Evolutionary conservation across 495 filamentous ascomycete species (phyloP), one percentile per base, ranked within the genome.

Genomic region (Lasiosphaeris hirsuta): DNA sequence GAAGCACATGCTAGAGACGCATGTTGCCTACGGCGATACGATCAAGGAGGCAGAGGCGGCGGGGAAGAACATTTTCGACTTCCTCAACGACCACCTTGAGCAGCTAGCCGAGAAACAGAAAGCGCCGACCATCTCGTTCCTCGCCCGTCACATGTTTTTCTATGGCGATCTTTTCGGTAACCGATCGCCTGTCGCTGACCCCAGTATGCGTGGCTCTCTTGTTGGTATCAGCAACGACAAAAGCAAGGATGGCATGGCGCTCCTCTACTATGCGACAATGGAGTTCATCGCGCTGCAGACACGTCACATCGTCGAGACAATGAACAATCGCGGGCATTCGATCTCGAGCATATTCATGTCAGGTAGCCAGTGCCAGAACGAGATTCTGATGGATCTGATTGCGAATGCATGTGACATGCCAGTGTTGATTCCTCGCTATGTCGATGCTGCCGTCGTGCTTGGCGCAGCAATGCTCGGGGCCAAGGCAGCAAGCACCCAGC

Each of bases 91-190:
- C 63, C 91, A 96, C 62, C 84, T 98, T 13, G 83, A 84, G 54
- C 84, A 89, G 43, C 82, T 97, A 78, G 78, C 77, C 33, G 78
- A 83, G 53, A 83, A 84, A 53, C 75, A 73, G 41, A 72, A 81
- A 1, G 90, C 89, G 10, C 92, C 92, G 0, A 83, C 80, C 53
- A 80, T 97, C 36, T 84, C 86, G n/a, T 95, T 88, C 63, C 78
- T 98, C 0, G 90, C 81, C 13, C 88, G 94, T 7, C 93, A 97
- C 70, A 86, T 95, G 71, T 98, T 97, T 81, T 95, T 98, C 78
- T 97, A 97, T 66, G 94, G 94, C 52, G 94, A 98, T 66, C 83
- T 96, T n/a, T 97, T 94, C 81, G 94, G 94, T 40, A 98, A 98
- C 72, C 86, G 94, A 34, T 96, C 90, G 14, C 94, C 94, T 5